Evolutionary conservation across 805 yeast genomes (phyloP), one percentile per base, ranked within the genome.

Genomic region (Yamadazyma nakazawae): DNA sequence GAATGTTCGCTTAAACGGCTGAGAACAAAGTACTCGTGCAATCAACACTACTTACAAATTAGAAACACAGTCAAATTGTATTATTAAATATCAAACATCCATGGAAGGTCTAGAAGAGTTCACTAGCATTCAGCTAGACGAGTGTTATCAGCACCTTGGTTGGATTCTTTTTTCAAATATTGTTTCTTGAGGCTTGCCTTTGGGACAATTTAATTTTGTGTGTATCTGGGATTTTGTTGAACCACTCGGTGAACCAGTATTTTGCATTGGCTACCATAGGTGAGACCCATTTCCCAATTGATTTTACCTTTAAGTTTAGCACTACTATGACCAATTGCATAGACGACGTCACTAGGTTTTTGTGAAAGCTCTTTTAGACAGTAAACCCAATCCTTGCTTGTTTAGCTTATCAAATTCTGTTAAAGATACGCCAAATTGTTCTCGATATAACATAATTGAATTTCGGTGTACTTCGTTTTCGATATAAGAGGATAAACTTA

Each of bases 81-180:
- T 13, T 11, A 28, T 28, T 28, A 28, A 28, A 28, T 48, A 81
- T 85, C 94, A 85, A 92, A 85, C 94, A 85, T 85, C 91, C 94
- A 82, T 81, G 91, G 92, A 85, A 85, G 92, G 88, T 71, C 75
- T 54, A 61, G 64, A 75, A 76, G 88, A 92, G 92, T 91, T 84
- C 91, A 85, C 90, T 72, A 88, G 69, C 80, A 75, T 76, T n/a
- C n/a, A n/a, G n/a, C n/a, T n/a, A n/a, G n/a, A n/a, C n/a, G n/a
- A n/a, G n/a, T n/a, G n/a, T n/a, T n/a, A n/a, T n/a, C n/a, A n/a
- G n/a, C n/a, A n/a, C n/a, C n/a, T n/a, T n/a, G n/a, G n/a, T n/a
- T n/a, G n/a, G n/a, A n/a, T n/a, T n/a, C n/a, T n/a, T n/a, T n/a
- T n/a, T n/a, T n/a, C n/a, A n/a, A n/a, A n/a, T n/a, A n/a, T n/a